phyloP scores from a whole-genome alignment of 2,329 filamentous ascomycete species.

The Arthrobotrys sinensis region DNA sequence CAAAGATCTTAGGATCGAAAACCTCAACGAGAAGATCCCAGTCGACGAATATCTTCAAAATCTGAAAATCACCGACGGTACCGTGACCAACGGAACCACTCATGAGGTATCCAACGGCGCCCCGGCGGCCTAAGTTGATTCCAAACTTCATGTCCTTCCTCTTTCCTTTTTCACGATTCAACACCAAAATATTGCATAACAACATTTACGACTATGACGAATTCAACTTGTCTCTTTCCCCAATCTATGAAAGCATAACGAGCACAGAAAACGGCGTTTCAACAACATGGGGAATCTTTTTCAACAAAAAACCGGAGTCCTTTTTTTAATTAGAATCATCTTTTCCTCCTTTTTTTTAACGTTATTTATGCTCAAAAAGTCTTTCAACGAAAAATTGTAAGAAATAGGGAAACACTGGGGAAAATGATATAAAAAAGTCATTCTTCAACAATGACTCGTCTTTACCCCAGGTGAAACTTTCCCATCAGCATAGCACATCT shows the following conservation, averaged over 20 bases:
- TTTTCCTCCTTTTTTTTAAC: not conserved
- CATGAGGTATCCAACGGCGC: conserved; percentile 35
- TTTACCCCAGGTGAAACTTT: not conserved
- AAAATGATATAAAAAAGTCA: not conserved
- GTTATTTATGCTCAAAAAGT: conserved; percentile 2
- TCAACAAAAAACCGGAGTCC: conserved; percentile 49
- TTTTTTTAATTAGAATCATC: conserved; percentile 32
- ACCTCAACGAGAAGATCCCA: conserved; percentile 72
- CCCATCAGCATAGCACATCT: conserved; percentile 7
- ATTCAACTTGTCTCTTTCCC: conserved; percentile 36
- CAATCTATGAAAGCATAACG: conserved; percentile 14
- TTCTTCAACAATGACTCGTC: conserved; percentile 48
- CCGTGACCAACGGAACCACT: conserved; percentile 22
- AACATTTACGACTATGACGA: conserved; percentile 44
- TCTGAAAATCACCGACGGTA: conserved; percentile 41
- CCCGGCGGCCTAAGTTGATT: conserved; percentile 12
- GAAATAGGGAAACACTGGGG: not conserved
- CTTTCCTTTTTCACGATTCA: conserved; percentile 36
- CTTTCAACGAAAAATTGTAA: conserved; percentile 9
- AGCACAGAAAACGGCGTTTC: conserved; percentile 55
- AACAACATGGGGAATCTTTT: conserved; percentile 50
- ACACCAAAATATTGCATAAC: conserved; percentile 36
- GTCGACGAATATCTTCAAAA: conserved; percentile 61
- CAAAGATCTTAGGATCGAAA: conserved; percentile 79
- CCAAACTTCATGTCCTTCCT: not conserved